phyloP scores from a whole-genome alignment of 2,329 filamentous ascomycete genomes.

The Ampelomyces quisqualis region DNA sequence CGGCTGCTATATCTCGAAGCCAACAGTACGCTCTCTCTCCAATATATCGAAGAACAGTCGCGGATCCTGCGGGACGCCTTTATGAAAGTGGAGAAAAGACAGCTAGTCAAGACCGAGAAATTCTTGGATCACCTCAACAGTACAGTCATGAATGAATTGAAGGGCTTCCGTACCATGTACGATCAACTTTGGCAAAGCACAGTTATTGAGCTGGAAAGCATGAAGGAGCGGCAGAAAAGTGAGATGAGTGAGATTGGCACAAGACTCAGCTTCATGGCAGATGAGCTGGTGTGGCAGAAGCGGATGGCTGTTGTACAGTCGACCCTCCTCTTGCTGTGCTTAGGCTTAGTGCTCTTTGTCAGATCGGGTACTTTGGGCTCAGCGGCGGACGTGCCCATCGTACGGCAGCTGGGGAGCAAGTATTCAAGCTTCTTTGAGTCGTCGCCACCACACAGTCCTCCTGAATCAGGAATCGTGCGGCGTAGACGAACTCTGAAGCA shows the following conservation, averaged over 20 bases:
- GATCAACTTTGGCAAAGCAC: constrained; percentile 97
- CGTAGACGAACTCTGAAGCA: constrained; percentile 35
- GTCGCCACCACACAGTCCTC: constrained; percentile 37
- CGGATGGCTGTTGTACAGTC: constrained; percentile 92
- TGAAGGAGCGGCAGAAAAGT: constrained; percentile 78
- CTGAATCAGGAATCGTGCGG: constrained; percentile 27
- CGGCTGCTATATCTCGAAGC: constrained; percentile 86
- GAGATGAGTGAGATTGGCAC: constrained; percentile 81
- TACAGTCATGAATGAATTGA: constrained; percentile 76
- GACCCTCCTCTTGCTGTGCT: constrained; percentile 79
- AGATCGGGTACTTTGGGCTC: constrained; percentile 41
- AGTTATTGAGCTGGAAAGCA: constrained; percentile 83
- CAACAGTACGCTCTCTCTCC: constrained; percentile 87
- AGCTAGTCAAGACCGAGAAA: constrained; percentile 75
- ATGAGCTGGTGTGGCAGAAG: constrained; percentile 82
- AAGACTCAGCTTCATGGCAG: constrained; percentile 84
- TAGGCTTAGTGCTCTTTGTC: constrained; percentile 81
- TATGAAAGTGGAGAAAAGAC: constrained; percentile 80
- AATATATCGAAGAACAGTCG: constrained; percentile 97
- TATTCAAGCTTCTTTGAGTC: constrained; percentile 41
- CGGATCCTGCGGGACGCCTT: constrained; percentile 86
- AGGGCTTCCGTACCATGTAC: constrained; percentile 69
- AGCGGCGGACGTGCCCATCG: constrained; percentile 47
- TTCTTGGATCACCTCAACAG: constrained; percentile 85
- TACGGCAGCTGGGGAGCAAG: constrained; percentile 47